Percentiles rank a stretch among this genome's conserved stretches.
These are phyloP conservation scores for Auxenochlorella pyrenoidosa DNA, from an alignment of 139 green algal species.

Conservation along the genomic window DNA sequence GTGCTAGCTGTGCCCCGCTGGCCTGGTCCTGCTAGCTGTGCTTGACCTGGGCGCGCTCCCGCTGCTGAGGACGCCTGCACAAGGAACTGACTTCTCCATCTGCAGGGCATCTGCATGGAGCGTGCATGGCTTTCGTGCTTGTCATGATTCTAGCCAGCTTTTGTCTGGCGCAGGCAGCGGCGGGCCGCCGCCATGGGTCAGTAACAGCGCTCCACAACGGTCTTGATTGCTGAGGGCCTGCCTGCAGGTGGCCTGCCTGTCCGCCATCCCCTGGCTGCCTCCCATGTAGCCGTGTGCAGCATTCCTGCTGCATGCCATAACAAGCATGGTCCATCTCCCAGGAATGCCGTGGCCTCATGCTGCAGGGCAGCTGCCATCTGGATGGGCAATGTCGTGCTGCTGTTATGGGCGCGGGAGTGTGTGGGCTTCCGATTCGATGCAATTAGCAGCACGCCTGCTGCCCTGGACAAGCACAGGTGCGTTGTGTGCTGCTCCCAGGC, in stretches of 20 bases:
- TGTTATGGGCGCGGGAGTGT: constrained; percentile 57
- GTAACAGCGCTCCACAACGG: not conserved
- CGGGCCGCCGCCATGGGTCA: constrained; percentile 29
- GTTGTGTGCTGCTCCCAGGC: not conserved
- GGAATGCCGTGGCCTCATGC: too few species aligned
- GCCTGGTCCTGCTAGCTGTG: not conserved
- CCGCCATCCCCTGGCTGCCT: not conserved
- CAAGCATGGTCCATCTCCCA: not conserved
- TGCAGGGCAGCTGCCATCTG: constrained; percentile 65
- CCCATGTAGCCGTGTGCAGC: not conserved
- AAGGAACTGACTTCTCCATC: not conserved
- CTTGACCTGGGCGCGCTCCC: not conserved
- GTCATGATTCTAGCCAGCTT: constrained; percentile 42
- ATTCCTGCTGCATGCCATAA: not conserved
- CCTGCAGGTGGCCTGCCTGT: too few species aligned
- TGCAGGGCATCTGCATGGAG: constrained; percentile 66
- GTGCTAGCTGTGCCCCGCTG: not conserved
- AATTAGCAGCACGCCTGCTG: not conserved
- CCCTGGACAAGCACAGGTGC: constrained; percentile 64
- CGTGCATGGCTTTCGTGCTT: constrained; percentile 48
- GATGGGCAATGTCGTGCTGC: constrained; percentile 49
- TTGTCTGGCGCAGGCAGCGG: constrained; percentile 28
- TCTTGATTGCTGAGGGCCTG: too few species aligned
- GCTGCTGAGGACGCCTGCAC: not conserved
- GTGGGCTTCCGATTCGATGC: constrained; percentile 58